Base-by-base conservation (phyloP, 1,284 basidiomycete species). In the Anthracocystis walkeri region DNA sequence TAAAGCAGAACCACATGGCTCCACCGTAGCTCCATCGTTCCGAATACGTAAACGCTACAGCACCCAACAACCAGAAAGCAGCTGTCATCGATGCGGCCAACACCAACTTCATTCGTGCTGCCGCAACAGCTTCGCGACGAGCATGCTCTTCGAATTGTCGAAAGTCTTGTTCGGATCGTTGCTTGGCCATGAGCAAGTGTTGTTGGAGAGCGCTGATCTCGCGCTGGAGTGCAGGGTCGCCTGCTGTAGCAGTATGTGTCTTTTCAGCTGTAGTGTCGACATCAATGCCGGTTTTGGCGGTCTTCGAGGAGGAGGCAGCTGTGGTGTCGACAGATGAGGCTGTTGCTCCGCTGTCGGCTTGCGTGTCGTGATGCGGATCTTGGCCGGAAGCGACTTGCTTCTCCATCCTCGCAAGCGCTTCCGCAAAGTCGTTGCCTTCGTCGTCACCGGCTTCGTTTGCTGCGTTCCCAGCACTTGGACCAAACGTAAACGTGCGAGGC, bases 1-100 rank as follows among this genome's bases (percentile, higher is more conserved):
- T 86, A 89, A 79, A 83, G 91, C 91, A 92, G 82, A 93, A 94
- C 65, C 76, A 78, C 74, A 92, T 81, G 0, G 90, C 88, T 10
- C 82, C 68, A 4, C 88, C 89, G 77, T 87, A 90, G 25, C 84
- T 79, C 89, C 89, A 89, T 16, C 84, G 80, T 67, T 91, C 90
- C 0, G 89, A 89, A 16, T 82, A 79, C 44, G 82, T 84, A 73
- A 91, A 91, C 25, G 91, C 89, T 0, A 87, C 87, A 1, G 89
- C 87, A 8, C 90, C 90, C 18, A 89, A 41, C 18, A 81, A 51
- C 80, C 79, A 82, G 61, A 82, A 82, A 25, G 88, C 66, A 42
- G 90, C 78, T 77, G 91, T 91, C 38, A 90, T 77, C 4, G 64
- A 64, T 14, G 54, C 63, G 12, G 69, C 64, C 5, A 69, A 55